Base-by-base conservation (phyloP, 257 asterid species). In the Jacaranda copaia region DNA sequence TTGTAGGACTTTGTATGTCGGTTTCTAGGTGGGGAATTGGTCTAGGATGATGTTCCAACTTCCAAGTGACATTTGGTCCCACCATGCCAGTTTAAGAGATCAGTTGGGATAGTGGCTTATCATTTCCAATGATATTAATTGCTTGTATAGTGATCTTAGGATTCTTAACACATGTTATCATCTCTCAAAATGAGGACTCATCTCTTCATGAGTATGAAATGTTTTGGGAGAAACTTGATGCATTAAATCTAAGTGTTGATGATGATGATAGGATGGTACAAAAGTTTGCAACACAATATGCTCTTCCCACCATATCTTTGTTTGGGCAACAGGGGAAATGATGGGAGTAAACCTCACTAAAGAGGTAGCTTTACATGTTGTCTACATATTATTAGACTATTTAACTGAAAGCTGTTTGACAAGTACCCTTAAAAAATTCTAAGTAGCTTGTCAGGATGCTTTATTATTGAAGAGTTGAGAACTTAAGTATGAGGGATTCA, bases 331-430 rank as follows among this genome's bases (percentile, higher is more conserved):
- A 15, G 19, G 49, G 52, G 4, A 7, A 20, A 15, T 43, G 45
- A 3, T 14, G 9, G 3, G 36, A 9, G 51, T 48, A 61, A 60
- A 45, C 14, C 5, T 5, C 40, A 53, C 58, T 16, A 3, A 55
- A 42, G 35, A 20, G 42, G 10, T 18, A 16, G 51, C 18, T n/a
- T 51, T 48, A 19, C 14, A 55, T 19, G 13, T 51, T 61, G 72
- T 36, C 66, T 16, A 39, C 16, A 20, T 4, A 1, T 72, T 53
- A 7, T 59, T 18, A 42, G 45, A 13, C 5, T 62, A 8, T 74
- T 62, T 35, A 74, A 51, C 43, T 49, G 53, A 40, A 51, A 51
- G 12, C 59, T 68, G 32, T 52, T 60, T 16, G 71, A 53, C 55
- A 40, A 8, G 18, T 18, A 61, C 15, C 36, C 18, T 43, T 55